Conservation (phyloP, 495 filamentous ascomycete genomes). For the Xylaria longipes region DNA sequence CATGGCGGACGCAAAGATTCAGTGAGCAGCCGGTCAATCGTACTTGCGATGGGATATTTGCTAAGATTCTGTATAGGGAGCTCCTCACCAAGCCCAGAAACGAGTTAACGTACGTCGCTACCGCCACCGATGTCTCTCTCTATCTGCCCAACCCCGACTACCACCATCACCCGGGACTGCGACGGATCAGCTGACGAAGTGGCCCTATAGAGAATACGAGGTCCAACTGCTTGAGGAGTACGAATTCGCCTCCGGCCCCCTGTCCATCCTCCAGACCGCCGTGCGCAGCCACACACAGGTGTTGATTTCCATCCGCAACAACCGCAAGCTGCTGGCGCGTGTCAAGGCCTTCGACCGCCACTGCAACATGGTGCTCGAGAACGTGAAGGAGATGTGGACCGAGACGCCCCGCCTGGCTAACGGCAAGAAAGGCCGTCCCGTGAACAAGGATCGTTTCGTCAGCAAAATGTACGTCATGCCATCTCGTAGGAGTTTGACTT, state of each 20-base stretch:
- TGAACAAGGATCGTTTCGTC: constrained; percentile 98
- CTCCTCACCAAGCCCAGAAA: constrained; percentile 78
- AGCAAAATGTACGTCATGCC: constrained; percentile 84
- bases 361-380: constrained; percentile 94
- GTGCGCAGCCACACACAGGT: constrained; percentile 85
- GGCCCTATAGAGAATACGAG: constrained; percentile 77
- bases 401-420: constrained; percentile 79
- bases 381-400: constrained; percentile 99
- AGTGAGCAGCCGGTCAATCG: constrained; percentile 56
- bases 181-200: constrained; percentile 23
- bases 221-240: constrained; percentile 86
- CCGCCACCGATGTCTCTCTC: not conserved
- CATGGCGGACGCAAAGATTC: constrained; percentile 80
- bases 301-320: constrained; percentile 86
- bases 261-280: constrained; percentile 94
- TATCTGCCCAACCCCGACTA: not conserved
- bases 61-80: constrained; percentile 61
- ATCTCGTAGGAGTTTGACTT: not conserved
- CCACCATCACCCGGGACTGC: constrained; percentile 1
- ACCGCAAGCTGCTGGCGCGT: constrained; percentile 77
- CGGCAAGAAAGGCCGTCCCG: constrained; percentile 85
- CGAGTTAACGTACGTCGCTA: constrained; percentile 74
- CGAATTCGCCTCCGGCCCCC: constrained; percentile 82
- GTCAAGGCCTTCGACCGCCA: constrained; percentile 61
- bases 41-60: constrained; percentile 26